phyloP scores from a whole-genome alignment of 2,329 filamentous ascomycete genomes.

The Ophiocordyceps camponoti-saundersi region DNA sequence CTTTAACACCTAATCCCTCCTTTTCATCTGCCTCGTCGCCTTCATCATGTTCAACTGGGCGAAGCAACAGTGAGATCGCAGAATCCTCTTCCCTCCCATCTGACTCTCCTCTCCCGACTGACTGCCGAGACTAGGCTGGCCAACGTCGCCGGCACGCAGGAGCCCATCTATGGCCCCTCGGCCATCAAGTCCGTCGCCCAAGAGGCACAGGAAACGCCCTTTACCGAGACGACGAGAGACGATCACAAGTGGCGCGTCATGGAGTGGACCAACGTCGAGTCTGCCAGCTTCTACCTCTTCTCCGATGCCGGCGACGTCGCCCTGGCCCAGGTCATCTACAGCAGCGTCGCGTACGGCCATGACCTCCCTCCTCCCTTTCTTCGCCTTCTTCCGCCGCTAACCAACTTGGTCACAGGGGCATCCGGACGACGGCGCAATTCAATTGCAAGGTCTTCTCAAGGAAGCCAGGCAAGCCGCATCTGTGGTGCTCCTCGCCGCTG shows the following conservation, averaged over 20 bases:
- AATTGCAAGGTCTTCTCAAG: slow-evolving; percentile 82
- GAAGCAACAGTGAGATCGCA: slow-evolving; percentile 58
- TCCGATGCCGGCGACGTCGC: slow-evolving; percentile 60
- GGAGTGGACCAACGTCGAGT: slow-evolving; percentile 83
- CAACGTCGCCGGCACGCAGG: slow-evolving; percentile 84
- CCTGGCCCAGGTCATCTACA: slow-evolving; percentile 89
- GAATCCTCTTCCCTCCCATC: slow-evolving; percentile 1
- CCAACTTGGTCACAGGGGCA: slow-evolving; percentile 40
- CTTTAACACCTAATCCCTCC: not conserved
- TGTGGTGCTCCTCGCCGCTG: slow-evolving; percentile 75
- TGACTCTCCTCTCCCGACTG: slow-evolving; percentile 1
- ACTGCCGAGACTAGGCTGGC: slow-evolving; percentile 30
- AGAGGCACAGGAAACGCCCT: slow-evolving; percentile 62
- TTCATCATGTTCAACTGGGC: slow-evolving; percentile 79
- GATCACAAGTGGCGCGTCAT: slow-evolving; percentile 70
- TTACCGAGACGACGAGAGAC: slow-evolving; percentile 60
- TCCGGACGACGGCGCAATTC: slow-evolving; percentile 85
- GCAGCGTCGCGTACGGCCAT: slow-evolving; percentile 69
- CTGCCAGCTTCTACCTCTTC: slow-evolving; percentile 83
- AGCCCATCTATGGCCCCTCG: slow-evolving; percentile 83
- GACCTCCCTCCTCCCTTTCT: slow-evolving; percentile 1
- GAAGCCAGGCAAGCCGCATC: slow-evolving; percentile 51
- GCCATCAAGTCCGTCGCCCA: slow-evolving; percentile 75
- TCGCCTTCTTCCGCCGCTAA: not conserved
- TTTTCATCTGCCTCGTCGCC: not conserved